These are phyloP conservation scores for Botrytis fragariae DNA, from an alignment of 2,329 filamentous ascomycete genomes.

Conservation along the genomic window DNA sequence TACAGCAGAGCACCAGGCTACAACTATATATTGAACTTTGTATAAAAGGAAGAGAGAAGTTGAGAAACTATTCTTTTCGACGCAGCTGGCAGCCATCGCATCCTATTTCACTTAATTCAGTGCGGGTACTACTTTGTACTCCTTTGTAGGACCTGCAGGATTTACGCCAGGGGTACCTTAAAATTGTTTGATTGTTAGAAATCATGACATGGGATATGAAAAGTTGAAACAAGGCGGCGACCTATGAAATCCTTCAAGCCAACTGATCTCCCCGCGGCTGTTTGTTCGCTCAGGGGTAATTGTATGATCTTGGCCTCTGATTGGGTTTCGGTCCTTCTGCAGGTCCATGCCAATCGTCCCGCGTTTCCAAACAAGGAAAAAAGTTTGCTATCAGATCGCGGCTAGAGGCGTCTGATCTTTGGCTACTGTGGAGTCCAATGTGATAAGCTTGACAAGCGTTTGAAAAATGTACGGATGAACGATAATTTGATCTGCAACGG, in stretches of 20 bases:
- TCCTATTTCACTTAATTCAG: constrained; percentile 8
- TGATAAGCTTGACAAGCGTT: neutral
- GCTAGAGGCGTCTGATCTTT: constrained; percentile 16
- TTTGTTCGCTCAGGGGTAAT: neutral
- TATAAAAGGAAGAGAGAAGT: neutral
- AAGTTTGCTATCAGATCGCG: constrained; percentile 3
- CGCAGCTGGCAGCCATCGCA: constrained; percentile 15
- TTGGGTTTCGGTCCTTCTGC: constrained; percentile 1
- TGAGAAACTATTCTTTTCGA: constrained; percentile 6
- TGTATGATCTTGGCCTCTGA: neutral
- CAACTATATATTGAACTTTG: neutral
- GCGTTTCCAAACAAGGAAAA: neutral
- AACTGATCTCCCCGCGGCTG: neutral
- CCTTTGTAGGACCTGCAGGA: constrained; percentile 11
- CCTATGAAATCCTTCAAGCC: neutral
- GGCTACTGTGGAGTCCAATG: neutral
- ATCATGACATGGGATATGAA: neutral
- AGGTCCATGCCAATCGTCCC: neutral
- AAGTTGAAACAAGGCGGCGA: constrained; percentile 15
- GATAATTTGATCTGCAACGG: neutral
- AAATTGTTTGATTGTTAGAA: neutral
- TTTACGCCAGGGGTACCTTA: neutral
- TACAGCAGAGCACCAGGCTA: constrained; percentile 17
- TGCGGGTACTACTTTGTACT: constrained; percentile 8
- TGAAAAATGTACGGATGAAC: neutral